Evolutionary conservation across 768 basidiomycete genomes (phyloP).

Genomic region (Russula virescens): DNA sequence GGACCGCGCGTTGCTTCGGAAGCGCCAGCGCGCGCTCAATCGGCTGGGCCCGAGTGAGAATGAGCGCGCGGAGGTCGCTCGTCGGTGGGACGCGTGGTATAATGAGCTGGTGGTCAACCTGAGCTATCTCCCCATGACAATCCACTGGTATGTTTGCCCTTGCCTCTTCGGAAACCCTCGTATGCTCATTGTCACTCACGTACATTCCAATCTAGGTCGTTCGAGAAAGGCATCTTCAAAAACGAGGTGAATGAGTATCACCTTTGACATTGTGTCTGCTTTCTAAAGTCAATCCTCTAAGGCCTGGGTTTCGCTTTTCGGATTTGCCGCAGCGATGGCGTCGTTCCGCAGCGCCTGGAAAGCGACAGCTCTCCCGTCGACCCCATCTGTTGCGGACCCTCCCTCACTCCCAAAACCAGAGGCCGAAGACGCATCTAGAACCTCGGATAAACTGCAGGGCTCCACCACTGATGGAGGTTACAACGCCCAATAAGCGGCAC

Average conservation of each 20-base stretch:
- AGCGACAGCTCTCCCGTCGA: conserved; percentile 10
- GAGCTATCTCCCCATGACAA: conserved; percentile 72
- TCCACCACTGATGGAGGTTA: background rate
- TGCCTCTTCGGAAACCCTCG: background rate
- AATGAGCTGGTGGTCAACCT: conserved; percentile 68
- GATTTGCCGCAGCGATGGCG: conserved; percentile 16
- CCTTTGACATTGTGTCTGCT: background rate
- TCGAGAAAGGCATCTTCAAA: conserved; percentile 22
- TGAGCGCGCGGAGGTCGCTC: conserved; percentile 48
- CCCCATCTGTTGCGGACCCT: background rate
- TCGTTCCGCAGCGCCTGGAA: conserved; percentile 24
- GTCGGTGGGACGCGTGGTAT: conserved; percentile 63
- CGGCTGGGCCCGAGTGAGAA: conserved; percentile 27
- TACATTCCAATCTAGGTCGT: conserved; percentile 7
- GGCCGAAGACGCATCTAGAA: background rate
- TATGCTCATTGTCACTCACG: no score
- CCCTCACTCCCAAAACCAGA: background rate
- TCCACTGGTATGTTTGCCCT: conserved; percentile 62
- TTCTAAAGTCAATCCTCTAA: background rate
- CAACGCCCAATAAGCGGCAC: background rate
- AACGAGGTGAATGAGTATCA: conserved; percentile 9
- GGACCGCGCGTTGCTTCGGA: conserved; percentile 54
- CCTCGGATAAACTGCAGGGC: conserved; percentile 1
- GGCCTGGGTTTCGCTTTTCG: conserved; percentile 18
- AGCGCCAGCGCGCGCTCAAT: conserved; percentile 48